These are phyloP conservation scores for Coriaria nepalensis DNA, from an alignment of 306 rosid genomes.

Conservation along the genomic window DNA sequence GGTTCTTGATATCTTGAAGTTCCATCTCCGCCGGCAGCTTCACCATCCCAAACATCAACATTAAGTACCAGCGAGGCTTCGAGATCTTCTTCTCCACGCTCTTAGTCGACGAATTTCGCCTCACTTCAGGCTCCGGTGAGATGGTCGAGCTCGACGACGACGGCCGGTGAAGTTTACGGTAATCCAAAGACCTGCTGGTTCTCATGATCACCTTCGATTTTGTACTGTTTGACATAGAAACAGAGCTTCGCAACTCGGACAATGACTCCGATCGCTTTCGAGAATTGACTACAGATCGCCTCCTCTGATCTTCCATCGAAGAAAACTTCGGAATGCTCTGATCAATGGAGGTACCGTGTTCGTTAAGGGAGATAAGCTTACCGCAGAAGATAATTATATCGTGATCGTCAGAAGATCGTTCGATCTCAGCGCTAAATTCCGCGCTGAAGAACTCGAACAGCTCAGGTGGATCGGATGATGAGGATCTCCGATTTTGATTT, in stretches of 20 bases:
- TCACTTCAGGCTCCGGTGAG: conserved; percentile 21
- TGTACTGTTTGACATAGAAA: conserved; percentile 32
- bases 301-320: conserved; percentile 12
- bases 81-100: conserved; percentile 16
- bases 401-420: too few relatives aligned
- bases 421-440: conserved; percentile 31
- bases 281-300: conserved; percentile 21
- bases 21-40: conserved; percentile 74
- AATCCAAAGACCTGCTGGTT: conserved; percentile 46
- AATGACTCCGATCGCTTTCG: conserved; percentile 39
- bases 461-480: background rate
- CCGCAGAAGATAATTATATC: conserved; percentile 42
- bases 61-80: conserved; percentile 54
- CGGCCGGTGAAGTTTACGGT: conserved; percentile 21
- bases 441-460: conserved; percentile 2
- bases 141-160: conserved; percentile 12
- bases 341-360: background rate
- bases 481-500: background rate
- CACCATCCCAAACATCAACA: conserved; percentile 48
- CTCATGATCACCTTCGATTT: conserved; percentile 29
- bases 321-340: background rate
- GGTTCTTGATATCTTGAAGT: conserved; percentile 53
- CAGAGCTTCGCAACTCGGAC: conserved; percentile 22
- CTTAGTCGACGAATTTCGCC: conserved; percentile 24
- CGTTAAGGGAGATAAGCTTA: conserved; percentile 30